These are phyloP conservation scores for Schizosaccharomyces versatilis DNA, from an alignment of 1,139 yeast species.

Conservation along the genomic window DNA sequence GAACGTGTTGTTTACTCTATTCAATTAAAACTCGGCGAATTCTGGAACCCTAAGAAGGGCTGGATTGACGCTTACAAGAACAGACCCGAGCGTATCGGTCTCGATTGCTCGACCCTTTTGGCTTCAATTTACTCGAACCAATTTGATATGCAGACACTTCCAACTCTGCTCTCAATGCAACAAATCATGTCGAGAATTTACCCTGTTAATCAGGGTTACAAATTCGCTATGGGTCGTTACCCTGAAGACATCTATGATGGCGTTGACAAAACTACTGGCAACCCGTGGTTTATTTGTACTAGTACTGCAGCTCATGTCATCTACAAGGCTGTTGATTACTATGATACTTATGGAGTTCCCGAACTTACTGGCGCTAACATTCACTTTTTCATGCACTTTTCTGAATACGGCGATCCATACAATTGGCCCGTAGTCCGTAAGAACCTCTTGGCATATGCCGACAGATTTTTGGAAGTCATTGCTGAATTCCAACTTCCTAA, in stretches of 20 bases:
- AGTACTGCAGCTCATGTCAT: slow-evolving; percentile 52
- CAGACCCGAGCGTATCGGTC: slow-evolving; percentile 33
- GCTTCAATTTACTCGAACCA: slow-evolving; percentile 27
- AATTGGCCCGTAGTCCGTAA: slow-evolving; percentile 21
- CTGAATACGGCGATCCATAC: slow-evolving; percentile 4
- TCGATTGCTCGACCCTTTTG: slow-evolving; percentile 58
- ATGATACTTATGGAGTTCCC: slow-evolving; percentile 3
- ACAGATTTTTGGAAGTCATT: slow-evolving; percentile 51
- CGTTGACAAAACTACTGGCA: slow-evolving; percentile 46
- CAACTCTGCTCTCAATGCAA: slow-evolving; percentile 24
- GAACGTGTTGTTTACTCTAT: slow-evolving; percentile 19
- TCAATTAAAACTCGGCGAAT: slow-evolving; percentile 20
- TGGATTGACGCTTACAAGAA: slow-evolving; percentile 47
- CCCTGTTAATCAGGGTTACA: slow-evolving; percentile 21
- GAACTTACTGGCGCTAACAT: slow-evolving; percentile 1
- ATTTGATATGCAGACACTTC: slow-evolving; percentile 12
- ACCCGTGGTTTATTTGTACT: slow-evolving; percentile 89
- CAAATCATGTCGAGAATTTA: slow-evolving; percentile 49
- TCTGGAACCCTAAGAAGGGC: slow-evolving; percentile 21
- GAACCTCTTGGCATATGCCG: slow-evolving; percentile 39
- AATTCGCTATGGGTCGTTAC: slow-evolving; percentile 47
- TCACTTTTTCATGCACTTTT: not conserved
- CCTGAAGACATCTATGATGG: slow-evolving; percentile 75
- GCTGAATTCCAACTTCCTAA: slow-evolving; percentile 46
- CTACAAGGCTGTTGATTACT: slow-evolving; percentile 18